Conservation (phyloP, 768 basidiomycete species). For the Mycena metata region DNA sequence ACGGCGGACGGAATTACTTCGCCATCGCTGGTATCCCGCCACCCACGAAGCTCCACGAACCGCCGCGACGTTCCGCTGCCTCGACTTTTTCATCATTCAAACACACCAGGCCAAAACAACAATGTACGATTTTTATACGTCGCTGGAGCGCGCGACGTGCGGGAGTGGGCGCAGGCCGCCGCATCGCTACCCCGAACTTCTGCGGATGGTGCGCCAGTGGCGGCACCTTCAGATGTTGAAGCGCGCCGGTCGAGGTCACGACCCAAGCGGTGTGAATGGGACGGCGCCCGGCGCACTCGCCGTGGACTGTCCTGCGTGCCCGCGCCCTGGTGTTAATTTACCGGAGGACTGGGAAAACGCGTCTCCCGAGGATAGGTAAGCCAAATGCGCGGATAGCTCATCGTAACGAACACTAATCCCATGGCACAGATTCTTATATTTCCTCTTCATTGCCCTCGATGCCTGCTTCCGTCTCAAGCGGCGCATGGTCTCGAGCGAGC, state of each 20-base stretch:
- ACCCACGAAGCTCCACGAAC: slow-evolving; percentile 33
- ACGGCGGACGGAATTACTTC: slow-evolving; percentile 30
- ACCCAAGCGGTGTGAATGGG: slow-evolving; percentile 33
- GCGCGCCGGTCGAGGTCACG: slow-evolving; percentile 42
- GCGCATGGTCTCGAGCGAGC: slow-evolving; percentile 5
- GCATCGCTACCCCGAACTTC: slow-evolving; percentile 38
- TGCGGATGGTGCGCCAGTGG: slow-evolving; percentile 39
- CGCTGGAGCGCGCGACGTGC: slow-evolving; percentile 34
- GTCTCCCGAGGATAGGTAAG: slow-evolving; percentile 14
- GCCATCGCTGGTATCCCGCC: slow-evolving; percentile 35
- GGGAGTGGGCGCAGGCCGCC: slow-evolving; percentile 30
- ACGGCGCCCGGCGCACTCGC: slow-evolving; percentile 44
- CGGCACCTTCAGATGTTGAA: slow-evolving; percentile 43
- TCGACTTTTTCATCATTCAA: slow-evolving; percentile 16
- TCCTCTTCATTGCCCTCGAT: background rate
- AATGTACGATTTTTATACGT: slow-evolving; percentile 39
- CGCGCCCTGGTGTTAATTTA: slow-evolving; percentile 45
- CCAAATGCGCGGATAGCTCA: too few species aligned
- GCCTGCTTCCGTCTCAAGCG: slow-evolving; percentile 18
- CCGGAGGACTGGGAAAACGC: slow-evolving; percentile 38
- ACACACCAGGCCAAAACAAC: slow-evolving; percentile 38
- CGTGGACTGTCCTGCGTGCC: slow-evolving; percentile 46
- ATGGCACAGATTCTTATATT: too few species aligned
- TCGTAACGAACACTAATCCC: too few species aligned
- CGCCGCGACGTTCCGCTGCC: slow-evolving; percentile 28